These are phyloP conservation scores for Trichoderma arundinaceum DNA, from an alignment of 2,329 filamentous ascomycete genomes.

Conservation along the genomic window DNA sequence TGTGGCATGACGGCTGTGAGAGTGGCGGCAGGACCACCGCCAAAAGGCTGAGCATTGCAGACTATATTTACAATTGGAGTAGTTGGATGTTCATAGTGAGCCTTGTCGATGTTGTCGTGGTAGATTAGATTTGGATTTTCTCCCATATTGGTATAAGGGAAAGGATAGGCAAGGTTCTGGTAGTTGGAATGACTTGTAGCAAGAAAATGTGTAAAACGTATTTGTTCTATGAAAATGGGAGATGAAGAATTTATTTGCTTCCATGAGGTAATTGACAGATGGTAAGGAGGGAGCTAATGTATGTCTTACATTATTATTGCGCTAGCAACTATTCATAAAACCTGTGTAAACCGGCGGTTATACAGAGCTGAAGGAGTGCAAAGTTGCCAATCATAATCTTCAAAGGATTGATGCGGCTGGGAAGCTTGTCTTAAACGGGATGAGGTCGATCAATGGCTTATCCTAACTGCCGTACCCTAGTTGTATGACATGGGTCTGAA, in stretches of 20 bases:
- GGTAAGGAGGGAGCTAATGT: conserved; percentile 5
- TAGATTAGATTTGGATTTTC: not conserved
- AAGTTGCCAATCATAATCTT: too few species aligned
- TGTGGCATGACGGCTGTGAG: conserved; percentile 10
- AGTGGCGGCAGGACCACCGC: conserved; percentile 4
- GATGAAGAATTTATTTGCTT: conserved; percentile 3
- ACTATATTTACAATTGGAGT: not conserved
- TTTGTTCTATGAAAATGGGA: not conserved
- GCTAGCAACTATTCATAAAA: not conserved
- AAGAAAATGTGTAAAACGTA: too few species aligned
- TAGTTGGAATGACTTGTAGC: not conserved
- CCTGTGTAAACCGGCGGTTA: not conserved
- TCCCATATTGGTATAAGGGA: not conserved
- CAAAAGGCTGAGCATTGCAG: conserved; percentile 24
- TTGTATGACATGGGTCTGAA: too few species aligned
- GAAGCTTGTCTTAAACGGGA: too few species aligned
- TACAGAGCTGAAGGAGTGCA: too few species aligned
- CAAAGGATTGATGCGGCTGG: too few species aligned
- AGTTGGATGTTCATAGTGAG: not conserved
- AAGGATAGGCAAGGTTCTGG: not conserved
- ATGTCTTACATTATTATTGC: conserved; percentile 14
- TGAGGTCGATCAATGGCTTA: too few species aligned
- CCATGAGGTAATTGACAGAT: too few species aligned
- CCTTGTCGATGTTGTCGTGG: not conserved
- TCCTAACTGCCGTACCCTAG: too few species aligned